phyloP scores from a whole-genome alignment of 768 basidiomycete species.

The Phanerochaete carnosa region DNA sequence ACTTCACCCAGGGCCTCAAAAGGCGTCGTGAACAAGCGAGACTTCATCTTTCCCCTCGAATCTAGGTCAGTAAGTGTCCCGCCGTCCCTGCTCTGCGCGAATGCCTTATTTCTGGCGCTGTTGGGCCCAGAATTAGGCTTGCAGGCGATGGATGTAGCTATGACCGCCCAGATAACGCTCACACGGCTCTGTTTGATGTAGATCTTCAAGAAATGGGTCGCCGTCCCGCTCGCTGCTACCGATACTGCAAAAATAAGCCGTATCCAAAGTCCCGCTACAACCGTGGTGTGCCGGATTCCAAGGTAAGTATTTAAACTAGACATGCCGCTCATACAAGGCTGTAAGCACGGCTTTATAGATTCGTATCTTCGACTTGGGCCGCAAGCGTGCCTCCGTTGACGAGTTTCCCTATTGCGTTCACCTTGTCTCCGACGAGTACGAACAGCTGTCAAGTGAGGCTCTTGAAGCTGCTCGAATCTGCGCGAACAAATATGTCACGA shows the following conservation, averaged over 20 bases:
- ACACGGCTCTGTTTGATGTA: conserved; percentile 7
- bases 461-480: conserved; percentile 98
- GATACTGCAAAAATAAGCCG: conserved; percentile 99
- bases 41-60: conserved; percentile 7
- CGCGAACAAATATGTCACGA: conserved; percentile 99
- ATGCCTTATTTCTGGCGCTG: conserved; percentile 7
- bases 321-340: not conserved
- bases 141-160: conserved; percentile 20
- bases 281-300: conserved; percentile 97
- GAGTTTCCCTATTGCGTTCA: conserved; percentile 98
- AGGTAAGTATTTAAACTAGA: conserved; percentile 42
- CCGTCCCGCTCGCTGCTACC: conserved; percentile 96
- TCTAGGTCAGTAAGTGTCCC: conserved; percentile 9
- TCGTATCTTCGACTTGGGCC: conserved; percentile 92
- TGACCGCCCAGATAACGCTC: conserved; percentile 19
- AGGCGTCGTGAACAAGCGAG: conserved; percentile 11
- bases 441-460: conserved; percentile 93
- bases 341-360: conserved; percentile 57
- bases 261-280: conserved; percentile 95
- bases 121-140: conserved; percentile 5
- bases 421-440: conserved; percentile 97
- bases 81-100: not conserved
- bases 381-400: conserved; percentile 94
- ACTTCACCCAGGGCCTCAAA: conserved; percentile 12
- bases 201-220: conserved; percentile 73